Evolutionary conservation across 2,329 filamentous ascomycete genomes (phyloP), one percentile per base, ranked within the genome.

Genomic region (Lachnellula occidentalis): DNA sequence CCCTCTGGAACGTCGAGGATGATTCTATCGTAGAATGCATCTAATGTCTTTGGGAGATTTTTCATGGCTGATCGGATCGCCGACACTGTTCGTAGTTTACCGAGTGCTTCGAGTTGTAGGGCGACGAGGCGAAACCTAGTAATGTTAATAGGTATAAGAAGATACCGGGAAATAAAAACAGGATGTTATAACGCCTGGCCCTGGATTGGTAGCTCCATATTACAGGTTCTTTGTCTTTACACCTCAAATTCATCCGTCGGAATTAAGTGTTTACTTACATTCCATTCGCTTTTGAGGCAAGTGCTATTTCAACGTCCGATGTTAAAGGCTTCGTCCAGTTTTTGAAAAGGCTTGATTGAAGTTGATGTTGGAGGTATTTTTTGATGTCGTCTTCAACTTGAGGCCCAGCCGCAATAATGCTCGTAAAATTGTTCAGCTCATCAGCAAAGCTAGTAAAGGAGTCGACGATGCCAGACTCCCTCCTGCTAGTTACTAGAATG

Each of bases 381-480:
- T 34, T 41, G 14, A 56, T 53, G 37, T 56, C 54, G 14, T 45
- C 12, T 15, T 53, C 19, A 34, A 53, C 36, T 3, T 51, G 36
- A 11, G 15, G 6, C 14, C 45, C 49, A 17, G 6, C 14, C 11
- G 41, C 41, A 12, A n/a, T 43, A 17, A 43, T 22, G 11, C 11
- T 19, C 19, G n/a, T n/a, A 19, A 43, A 43, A 19, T n/a, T 2
- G 15, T 41, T 15, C 7, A 15, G 15, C 15, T 17, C 15, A 17
- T 9, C 37, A 19, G 15, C 4, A 41, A 7, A n/a, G n/a, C 19
- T 43, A n/a, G 5, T 17, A 37, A 54, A 54, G 15, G 37, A 45
- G 22, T 49, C 15, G 4, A 9, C 14, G n/a, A 69, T 67, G n/a
- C 67, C 63, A 34, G 59, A 42, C 46, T 67, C 67, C 17, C 53